These are phyloP conservation scores for Pistacia atlantica DNA, from an alignment of 345 rosid genomes.

Conservation along the genomic window DNA sequence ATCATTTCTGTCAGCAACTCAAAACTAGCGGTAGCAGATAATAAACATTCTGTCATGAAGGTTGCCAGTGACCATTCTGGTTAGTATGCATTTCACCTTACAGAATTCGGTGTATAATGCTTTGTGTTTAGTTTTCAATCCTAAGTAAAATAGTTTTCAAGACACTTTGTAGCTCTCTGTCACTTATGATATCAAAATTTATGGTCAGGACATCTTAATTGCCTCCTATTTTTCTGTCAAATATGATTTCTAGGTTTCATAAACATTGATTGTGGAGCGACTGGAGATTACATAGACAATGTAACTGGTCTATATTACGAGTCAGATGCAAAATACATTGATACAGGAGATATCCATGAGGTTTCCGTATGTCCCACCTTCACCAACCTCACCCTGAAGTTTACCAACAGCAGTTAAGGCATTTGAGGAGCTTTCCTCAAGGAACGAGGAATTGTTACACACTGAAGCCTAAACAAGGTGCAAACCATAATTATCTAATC, in stretches of 20 bases:
- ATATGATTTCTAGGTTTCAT: not conserved
- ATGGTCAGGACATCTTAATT: too few species aligned
- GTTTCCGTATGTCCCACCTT: too few species aligned
- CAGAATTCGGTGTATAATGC: not conserved
- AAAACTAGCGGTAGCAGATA: not conserved
- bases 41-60: not conserved
- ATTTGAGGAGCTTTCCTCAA: not conserved
- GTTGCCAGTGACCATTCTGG: not conserved
- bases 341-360: not conserved
- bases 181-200: too few species aligned
- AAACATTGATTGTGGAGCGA: not conserved
- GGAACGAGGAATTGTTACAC: not conserved
- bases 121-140: not conserved
- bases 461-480: conserved; percentile 17
- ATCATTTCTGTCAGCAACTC: not conserved
- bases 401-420: not conserved
- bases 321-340: not conserved
- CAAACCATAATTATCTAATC: conserved; percentile 10
- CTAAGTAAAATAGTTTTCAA: too few species aligned
- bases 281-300: not conserved
- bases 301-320: not conserved
- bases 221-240: too few species aligned
- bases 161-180: too few species aligned
- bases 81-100: not conserved
- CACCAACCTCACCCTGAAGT: not conserved